Evolutionary conservation across 2,329 filamentous ascomycete species (phyloP), one percentile per base, ranked within the genome.

Genomic region (Botrytis byssoidea): DNA sequence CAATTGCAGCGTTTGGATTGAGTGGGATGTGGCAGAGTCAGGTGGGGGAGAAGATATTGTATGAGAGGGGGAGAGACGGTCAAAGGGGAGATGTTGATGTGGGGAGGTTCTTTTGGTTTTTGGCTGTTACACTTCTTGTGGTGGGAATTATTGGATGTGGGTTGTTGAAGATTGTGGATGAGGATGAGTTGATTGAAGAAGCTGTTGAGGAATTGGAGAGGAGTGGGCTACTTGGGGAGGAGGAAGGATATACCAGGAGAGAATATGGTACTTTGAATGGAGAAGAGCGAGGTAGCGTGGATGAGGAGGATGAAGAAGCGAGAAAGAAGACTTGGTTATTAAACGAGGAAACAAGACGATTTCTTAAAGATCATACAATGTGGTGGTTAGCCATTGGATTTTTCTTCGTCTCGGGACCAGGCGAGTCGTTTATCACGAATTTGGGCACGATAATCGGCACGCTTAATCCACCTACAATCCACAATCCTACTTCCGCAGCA

Each of bases 361-460:
- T 98, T 82, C 86, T 99, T 16, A 87, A 89, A 37, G 96, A 99
- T 78, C 90, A 88, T 74, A 98, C 94, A 20, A 98, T 98, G 95
- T 99, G 95, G 95, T 93, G 91, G 81, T 91, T 99, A 77, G 94
- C 95, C 0, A 85, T 91, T 0, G 95, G 94, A 32, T 98, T 99
- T 83, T 93, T 98, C 82, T 88, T 98, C 76, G 93, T 97, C 32
- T 81, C 80, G 37, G 80, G 79, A 0, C 95, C 96, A 0, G 95
- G 95, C n/a, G 96, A 99, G 83, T 93, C 95, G 18, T 99, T 98
- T 82, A 94, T 98, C 83, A 99, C 98, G 84, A 99, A 98, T 79
- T 85, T 99, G 16, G 96, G 96, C 51, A 98, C 95, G 37, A 91
- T 99, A 75, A 95, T 98, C 78, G 92, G 93, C 77, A 97, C 95